A percentile compares a stretch with the other conserved stretches of the same genome.
Evolutionary conservation across 1,139 yeast genomes (phyloP).

Genomic region (Casaregolazyma suthepensis): DNA sequence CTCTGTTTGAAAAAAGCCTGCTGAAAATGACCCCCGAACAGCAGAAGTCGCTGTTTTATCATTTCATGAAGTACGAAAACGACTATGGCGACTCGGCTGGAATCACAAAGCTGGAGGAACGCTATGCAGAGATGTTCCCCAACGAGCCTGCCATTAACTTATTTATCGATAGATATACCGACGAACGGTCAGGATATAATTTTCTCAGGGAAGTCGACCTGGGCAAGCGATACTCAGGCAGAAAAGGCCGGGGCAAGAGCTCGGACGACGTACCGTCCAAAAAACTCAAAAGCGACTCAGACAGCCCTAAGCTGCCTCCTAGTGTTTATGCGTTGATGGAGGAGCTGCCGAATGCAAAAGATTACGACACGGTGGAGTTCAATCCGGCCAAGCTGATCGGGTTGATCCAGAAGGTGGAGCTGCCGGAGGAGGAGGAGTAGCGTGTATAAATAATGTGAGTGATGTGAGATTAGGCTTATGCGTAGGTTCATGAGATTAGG

Average conservation of each 20-base stretch:
- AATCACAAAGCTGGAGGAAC: constrained; percentile 56
- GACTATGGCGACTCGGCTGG: constrained; percentile 62
- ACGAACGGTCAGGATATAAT: constrained; percentile 32
- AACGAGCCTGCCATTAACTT: constrained; percentile 31
- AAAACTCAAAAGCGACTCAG: constrained; percentile 5
- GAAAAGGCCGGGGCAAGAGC: background rate
- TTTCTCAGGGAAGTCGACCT: constrained; percentile 43
- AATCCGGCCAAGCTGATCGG: constrained; percentile 22
- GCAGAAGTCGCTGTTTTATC: constrained; percentile 41
- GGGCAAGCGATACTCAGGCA: constrained; percentile 13
- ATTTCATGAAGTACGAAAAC: constrained; percentile 49
- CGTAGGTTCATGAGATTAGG: too few relatives aligned
- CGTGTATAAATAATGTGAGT: too few relatives aligned
- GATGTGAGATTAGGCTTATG: too few relatives aligned
- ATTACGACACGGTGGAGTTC: constrained; percentile 26
- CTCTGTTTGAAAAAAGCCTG: constrained; percentile 65
- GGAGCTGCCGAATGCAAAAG: constrained; percentile 29
- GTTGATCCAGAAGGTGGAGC: constrained; percentile 18
- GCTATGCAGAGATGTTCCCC: constrained; percentile 64
- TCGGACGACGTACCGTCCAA: background rate
- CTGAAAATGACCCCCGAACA: constrained; percentile 36
- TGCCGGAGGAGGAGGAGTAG: constrained; percentile 12
- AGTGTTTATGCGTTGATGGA: constrained; percentile 24
- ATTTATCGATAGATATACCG: constrained; percentile 38
- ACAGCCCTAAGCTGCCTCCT: constrained; percentile 11